These are phyloP conservation scores for Colletotrichum lini DNA, from an alignment of 2,329 filamentous ascomycete genomes.

Conservation along the genomic window DNA sequence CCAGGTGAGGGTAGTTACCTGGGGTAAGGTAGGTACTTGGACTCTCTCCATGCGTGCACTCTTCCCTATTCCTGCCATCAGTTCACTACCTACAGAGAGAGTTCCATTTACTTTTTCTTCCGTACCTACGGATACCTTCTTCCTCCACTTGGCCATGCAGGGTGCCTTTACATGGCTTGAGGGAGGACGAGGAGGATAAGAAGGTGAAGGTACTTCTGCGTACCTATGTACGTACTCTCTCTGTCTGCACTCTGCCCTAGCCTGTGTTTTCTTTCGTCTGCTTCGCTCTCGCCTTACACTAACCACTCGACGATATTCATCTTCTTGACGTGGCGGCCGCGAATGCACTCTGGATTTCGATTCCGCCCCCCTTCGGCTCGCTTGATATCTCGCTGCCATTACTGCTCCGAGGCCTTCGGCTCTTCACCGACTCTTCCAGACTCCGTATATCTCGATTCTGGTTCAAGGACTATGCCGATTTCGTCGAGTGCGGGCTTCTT, in stretches of 20 bases:
- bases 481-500: neutral
- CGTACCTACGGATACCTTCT: neutral
- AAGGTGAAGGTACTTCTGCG: neutral
- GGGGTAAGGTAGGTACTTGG: too few relatives aligned
- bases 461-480: neutral
- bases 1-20: too few relatives aligned
- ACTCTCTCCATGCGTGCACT: too few relatives aligned
- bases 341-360: neutral
- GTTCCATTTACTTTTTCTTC: neutral
- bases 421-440: constrained; percentile 15
- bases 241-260: neutral
- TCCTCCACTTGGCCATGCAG: neutral
- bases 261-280: neutral
- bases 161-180: constrained; percentile 4
- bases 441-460: neutral
- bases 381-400: constrained; percentile 33
- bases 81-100: neutral
- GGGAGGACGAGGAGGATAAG: neutral
- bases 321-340: neutral
- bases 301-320: neutral
- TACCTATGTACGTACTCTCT: neutral
- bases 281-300: neutral
- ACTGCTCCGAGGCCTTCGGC: neutral
- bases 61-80: too few relatives aligned
- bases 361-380: constrained; percentile 15